Evolutionary conservation across 352 stramenopile genomes (phyloP), one percentile per base, ranked within the genome.

Genomic region (Phytophthora fragariaefolia): DNA sequence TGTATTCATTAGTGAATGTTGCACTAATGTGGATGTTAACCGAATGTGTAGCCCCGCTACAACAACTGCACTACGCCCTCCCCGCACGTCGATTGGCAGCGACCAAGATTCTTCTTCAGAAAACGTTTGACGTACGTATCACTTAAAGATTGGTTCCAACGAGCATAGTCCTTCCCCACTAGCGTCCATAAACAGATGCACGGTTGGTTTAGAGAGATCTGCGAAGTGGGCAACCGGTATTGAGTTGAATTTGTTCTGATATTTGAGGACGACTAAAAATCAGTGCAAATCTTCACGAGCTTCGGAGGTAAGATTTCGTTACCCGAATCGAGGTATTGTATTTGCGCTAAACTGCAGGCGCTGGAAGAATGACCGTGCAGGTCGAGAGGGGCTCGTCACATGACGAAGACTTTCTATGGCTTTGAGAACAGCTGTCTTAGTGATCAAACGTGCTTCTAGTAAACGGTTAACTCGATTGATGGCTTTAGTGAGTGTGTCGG

Each of bases 111-210:
- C 69, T 2, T 20, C 32, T 0, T 1, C 3, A 6, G 30, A 40
- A 7, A 69, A 73, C 8, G 27, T 15, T 8, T 65, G 15, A 0
- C 59, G 63, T 13, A 74, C 63, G 22, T 49, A 69, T 30, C 63
- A 36, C 0, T 26, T 2, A 0, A 15, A 13, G 0, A 22, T 3
- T 1, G 64, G 64, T 9, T 74, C 42, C 2, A 77, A 36, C 4
- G 22, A 28, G 23, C 56, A 74, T 2, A 74, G 8, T 0, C 64
- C 69, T 0, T 34, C 45, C 6, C 65, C 45, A 0, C 27, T 65
- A 8, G 64, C 60, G 18, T 77, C 59, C 69, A 70, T 69, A 30
- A 46, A 74, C 0, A 74, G 36, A 8, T 74, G 52, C 0, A 69
- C 15, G 1, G 22, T n/a, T 1, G 69, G 48, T 2, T 34, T 22